Evolutionary conservation across 495 filamentous ascomycete genomes (phyloP), one percentile per base, ranked within the genome.

Genomic region (Ramalina peruviana): DNA sequence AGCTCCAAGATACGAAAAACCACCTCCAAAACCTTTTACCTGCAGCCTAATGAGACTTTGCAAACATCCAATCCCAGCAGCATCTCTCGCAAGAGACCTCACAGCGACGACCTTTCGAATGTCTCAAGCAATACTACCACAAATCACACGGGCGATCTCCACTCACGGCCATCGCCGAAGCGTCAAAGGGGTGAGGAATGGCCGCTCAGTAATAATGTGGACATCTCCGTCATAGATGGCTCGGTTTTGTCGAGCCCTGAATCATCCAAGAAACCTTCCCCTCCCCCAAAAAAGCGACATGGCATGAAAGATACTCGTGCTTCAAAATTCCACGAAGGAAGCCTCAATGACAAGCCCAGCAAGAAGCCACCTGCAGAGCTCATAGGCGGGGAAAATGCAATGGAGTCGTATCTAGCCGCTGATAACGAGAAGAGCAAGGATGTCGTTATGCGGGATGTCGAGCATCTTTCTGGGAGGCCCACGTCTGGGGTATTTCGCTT

Each of bases 301-400:
- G 51, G 37, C 16, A 23, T 3, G 7, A 40, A 37, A 11, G 52
- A 38, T 3, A 42, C 37, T 40, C 75, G 79, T 10, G 69, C 71
- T 13, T 82, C 79, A 9, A 70, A 75, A 26, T 88, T 88, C 57
- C 62, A 81, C 4, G 84, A 88, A 57, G 84, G 80, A 3, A 83
- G 74, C 49, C 87, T 88, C 83, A 83, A 79, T 59, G 83, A 88
- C 60, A 76, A 81, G 50, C 70, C 74, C 16, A 86, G 81, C 53
- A 72, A 81, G 50, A 76, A 68, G 55, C 84, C 84, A 36, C 84
- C 84, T 9, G 63, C 68, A 27, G 70, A 76, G 39, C 86, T 78
- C 58, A 62, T 81, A 30, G 75, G 68, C 7, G 71, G 75, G 7
- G 69, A 70, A 10, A 66, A 46, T 25, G 51, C 58, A 19, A 57